These are phyloP conservation scores for Apium graveolens DNA, from an alignment of 129 eudicot genomes.

Conservation along the genomic window DNA sequence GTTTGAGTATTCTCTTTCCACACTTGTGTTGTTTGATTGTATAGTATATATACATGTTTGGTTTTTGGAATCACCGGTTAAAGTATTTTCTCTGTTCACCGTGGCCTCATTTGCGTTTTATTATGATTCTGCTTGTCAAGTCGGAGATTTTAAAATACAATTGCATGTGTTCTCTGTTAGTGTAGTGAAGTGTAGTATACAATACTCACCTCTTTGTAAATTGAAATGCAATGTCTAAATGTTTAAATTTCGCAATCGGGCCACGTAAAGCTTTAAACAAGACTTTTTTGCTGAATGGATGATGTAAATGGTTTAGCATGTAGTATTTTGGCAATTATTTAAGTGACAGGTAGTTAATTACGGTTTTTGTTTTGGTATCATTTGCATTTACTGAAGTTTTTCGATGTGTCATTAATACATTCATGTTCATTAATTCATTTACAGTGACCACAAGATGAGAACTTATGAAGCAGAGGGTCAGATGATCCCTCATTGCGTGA, in stretches of 20 bases:
- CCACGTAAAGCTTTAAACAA: not conserved
- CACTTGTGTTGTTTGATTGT: no score
- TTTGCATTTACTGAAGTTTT: not conserved
- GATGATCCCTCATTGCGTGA: slow-evolving; percentile 36
- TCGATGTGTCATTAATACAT: not conserved
- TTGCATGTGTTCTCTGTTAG: no score
- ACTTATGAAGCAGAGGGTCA: slow-evolving; percentile 72
- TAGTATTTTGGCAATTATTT: not conserved
- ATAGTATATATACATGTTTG: no score
- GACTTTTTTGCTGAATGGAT: not conserved
- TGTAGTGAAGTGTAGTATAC: no score
- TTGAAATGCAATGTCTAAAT: not conserved
- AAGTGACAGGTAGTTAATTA: not conserved
- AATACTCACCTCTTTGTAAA: not conserved
- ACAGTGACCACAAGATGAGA: slow-evolving; percentile 22
- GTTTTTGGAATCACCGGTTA: no score
- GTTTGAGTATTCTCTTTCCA: no score
- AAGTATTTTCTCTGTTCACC: no score
- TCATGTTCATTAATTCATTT: not conserved
- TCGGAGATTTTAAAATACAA: not conserved
- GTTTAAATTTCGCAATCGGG: not conserved
- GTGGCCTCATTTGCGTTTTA: no score
- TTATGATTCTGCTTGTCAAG: not conserved
- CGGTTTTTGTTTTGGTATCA: not conserved
- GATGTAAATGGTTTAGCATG: not conserved